Evolutionary conservation across 1,284 basidiomycete genomes (phyloP), one percentile per base, ranked within the genome.

Genomic region (Anthracocystis setariae): DNA sequence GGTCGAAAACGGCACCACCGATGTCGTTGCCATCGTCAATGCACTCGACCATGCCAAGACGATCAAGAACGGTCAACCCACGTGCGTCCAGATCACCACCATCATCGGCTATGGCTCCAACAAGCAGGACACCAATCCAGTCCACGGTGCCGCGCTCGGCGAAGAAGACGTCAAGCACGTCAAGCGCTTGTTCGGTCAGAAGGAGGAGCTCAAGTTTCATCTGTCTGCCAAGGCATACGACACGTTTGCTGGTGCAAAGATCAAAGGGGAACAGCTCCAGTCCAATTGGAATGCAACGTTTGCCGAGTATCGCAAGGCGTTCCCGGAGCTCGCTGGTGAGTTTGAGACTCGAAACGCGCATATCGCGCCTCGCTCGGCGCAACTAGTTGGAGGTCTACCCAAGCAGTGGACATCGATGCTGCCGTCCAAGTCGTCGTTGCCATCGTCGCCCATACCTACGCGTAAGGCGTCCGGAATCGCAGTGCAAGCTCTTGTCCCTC

Each of bases 51-150:
- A 90, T 81, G 93, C 90, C 52, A 89, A 90, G 78, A 86, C 87
- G 82, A 89, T 89, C 20, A 72, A 80, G 83, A 91, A 87, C 83
- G 87, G 80, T 84, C 92, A 93, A 86, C 93, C 93, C 37, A 92
- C 92, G 32, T 86, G 96, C 77, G 91, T 96, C 83, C 87, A 88
- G 73, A 85, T 94, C 61, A 89, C 87, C 82, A 97, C 94, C 59
- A 94, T 91, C 61, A 96, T 96, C 73, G 94, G 94, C 49, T 96
- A 88, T 82, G 94, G 94, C 66, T 95, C 93, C 39, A 91, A 91
- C 85, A 88, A 89, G 81, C 90, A 93, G 85, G 94, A 94, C 73
- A 92, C 91, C n/a, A 92, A 94, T 79, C 91, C 91, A 74, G 92
- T 95, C 65, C 93, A 97, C 84, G 94, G 94, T 76, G 68, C 80